phyloP scores from a whole-genome alignment of 192 early-diverging fungal genomes.

The Coemansia sp. region DNA sequence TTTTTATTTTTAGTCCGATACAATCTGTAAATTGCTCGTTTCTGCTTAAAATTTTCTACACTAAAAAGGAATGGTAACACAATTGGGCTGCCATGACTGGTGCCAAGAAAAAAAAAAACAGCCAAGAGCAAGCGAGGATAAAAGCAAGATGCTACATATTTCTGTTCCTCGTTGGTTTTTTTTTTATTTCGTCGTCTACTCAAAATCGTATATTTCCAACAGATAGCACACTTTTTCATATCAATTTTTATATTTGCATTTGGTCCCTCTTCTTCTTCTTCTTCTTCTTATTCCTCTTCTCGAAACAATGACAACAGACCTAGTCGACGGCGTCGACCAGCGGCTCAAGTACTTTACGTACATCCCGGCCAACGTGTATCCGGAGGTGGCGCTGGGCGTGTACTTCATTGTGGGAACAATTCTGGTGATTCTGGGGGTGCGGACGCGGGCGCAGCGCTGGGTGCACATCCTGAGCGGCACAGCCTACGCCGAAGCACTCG shows the following conservation, averaged over 20 bases:
- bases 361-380: conserved; percentile 27
- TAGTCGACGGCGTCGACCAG: conserved; percentile 12
- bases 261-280: background rate
- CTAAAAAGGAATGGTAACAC: too few species aligned
- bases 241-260: too few species aligned
- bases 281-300: background rate
- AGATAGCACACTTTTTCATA: too few species aligned
- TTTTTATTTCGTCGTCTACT: too few species aligned
- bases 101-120: too few species aligned
- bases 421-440: conserved; percentile 18
- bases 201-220: too few species aligned
- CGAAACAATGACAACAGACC: background rate
- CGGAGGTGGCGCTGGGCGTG: conserved; percentile 25
- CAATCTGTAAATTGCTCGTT: too few species aligned
- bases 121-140: background rate
- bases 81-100: too few species aligned
- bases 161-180: too few species aligned
- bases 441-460: conserved; percentile 29
- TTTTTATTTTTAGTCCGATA: too few species aligned
- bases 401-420: conserved; percentile 19
- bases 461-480: conserved; percentile 38
- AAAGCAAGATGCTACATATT: too few species aligned
- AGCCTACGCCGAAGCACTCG: conserved; percentile 28
- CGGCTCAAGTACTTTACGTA: conserved; percentile 44
- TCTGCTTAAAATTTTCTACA: background rate